These are phyloP conservation scores for Nicotiana obtusifolia DNA, from an alignment of 257 asterid species.

Conservation along the genomic window DNA sequence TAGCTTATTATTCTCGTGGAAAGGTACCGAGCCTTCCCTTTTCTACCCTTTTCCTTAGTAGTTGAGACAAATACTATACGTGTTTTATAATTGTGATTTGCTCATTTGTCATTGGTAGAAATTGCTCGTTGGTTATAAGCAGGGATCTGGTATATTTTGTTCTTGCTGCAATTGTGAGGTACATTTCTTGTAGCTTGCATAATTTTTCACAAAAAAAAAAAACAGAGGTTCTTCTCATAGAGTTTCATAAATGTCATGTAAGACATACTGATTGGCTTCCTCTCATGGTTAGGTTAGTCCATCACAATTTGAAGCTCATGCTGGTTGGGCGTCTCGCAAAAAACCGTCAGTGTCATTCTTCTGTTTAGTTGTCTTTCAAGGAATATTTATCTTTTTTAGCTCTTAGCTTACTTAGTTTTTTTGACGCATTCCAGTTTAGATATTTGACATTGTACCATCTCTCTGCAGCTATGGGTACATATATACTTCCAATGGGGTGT, in stretches of 20 bases:
- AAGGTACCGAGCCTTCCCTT: constrained; percentile 39
- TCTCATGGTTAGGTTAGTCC: constrained; percentile 79
- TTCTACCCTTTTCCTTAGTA: background rate
- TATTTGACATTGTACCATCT: background rate
- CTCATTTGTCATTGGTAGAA: constrained; percentile 40
- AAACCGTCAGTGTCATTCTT: constrained; percentile 70
- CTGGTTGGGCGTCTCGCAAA: constrained; percentile 97
- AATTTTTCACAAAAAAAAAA: background rate
- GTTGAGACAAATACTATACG: background rate
- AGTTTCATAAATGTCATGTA: background rate
- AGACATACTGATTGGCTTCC: constrained; percentile 10
- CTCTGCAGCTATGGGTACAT: constrained; percentile 18
- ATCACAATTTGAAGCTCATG: constrained; percentile 96
- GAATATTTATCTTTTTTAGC: constrained; percentile 2
- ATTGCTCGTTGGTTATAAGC: constrained; percentile 83
- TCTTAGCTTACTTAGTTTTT: constrained; percentile 14
- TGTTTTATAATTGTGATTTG: constrained; percentile 12
- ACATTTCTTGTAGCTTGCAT: constrained; percentile 19
- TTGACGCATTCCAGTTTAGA: background rate
- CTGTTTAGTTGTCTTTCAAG: background rate
- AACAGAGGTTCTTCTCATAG: constrained; percentile 10
- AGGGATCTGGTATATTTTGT: constrained; percentile 82
- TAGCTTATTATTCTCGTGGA: constrained; percentile 86
- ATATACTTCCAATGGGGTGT: constrained; percentile 93
- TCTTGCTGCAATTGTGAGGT: constrained; percentile 88